phyloP scores from a whole-genome alignment of 495 filamentous ascomycete genomes.

The Aspergillus indologenus region DNA sequence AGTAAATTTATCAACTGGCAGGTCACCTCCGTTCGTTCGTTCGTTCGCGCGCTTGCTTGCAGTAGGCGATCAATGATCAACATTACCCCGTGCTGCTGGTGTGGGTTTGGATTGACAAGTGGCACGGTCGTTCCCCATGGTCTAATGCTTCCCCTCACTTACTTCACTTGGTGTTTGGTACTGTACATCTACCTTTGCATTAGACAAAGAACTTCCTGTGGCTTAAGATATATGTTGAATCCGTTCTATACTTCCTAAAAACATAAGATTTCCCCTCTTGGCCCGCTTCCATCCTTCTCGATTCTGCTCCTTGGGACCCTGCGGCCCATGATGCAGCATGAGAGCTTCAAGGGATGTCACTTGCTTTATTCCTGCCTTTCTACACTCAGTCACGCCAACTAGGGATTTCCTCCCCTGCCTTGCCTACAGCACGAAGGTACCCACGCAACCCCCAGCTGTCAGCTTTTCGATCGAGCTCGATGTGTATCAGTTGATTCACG shows the following conservation, averaged over 20 bases:
- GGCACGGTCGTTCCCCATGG: background rate
- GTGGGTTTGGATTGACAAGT: background rate
- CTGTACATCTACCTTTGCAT: too few relatives aligned
- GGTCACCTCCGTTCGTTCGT: background rate
- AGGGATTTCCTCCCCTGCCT: background rate
- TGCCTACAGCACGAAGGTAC: background rate
- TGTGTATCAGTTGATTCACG: background rate
- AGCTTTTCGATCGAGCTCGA: background rate
- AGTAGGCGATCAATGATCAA: constrained; percentile 5
- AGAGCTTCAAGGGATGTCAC: background rate
- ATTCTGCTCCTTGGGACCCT: background rate
- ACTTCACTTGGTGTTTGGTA: background rate
- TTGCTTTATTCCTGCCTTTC: background rate
- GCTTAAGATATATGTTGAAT: background rate
- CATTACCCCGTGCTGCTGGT: constrained; percentile 7
- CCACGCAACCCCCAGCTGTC: too few relatives aligned
- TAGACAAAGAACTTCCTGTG: background rate
- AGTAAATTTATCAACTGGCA: background rate
- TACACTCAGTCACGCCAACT: background rate
- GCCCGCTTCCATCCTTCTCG: background rate
- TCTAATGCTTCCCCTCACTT: background rate
- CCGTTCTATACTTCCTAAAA: background rate
- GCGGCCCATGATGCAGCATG: background rate
- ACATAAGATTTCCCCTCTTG: too few relatives aligned
- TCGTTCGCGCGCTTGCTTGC: background rate